These are phyloP conservation scores for Cinchona pubescens DNA, from an alignment of 257 asterid species.

Conservation along the genomic window DNA sequence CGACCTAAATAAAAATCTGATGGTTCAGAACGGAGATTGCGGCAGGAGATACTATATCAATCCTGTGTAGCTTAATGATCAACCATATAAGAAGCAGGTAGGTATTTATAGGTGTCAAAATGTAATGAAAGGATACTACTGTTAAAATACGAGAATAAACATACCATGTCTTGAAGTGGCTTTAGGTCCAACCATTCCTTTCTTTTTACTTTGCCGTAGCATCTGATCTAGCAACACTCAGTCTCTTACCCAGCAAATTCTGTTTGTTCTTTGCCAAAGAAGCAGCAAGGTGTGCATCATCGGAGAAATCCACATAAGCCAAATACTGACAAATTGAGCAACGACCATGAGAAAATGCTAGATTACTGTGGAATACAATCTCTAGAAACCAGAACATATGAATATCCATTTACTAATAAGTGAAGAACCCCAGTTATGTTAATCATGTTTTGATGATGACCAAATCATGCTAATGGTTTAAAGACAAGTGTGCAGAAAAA, in stretches of 20 bases:
- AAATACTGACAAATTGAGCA: conserved; percentile 54
- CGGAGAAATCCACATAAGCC: conserved; percentile 88
- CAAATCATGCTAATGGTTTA: too few relatives aligned
- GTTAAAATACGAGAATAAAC: not conserved
- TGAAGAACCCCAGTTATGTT: too few relatives aligned
- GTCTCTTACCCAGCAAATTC: conserved; percentile 54
- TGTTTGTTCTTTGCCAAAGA: conserved; percentile 75
- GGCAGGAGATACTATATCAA: not conserved
- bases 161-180: conserved; percentile 41
- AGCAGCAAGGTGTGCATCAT: conserved; percentile 72
- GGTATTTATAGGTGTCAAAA: not conserved
- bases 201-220: conserved; percentile 64
- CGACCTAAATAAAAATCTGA: not conserved
- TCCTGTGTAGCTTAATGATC: not conserved
- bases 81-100: conserved; percentile 1
- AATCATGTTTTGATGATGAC: too few relatives aligned
- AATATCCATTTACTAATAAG: too few relatives aligned
- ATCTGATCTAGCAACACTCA: conserved; percentile 71
- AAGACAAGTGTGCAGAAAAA: too few relatives aligned
- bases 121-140: not conserved
- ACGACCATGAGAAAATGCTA: conserved; percentile 4
- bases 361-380: not conserved
- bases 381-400: not conserved
- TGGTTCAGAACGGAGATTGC: not conserved
- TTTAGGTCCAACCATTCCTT: conserved; percentile 35